Evolutionary conservation across 129 eudicot species (phyloP), one percentile per base, ranked within the genome.

Genomic region (Smallanthus sonchifolius): DNA sequence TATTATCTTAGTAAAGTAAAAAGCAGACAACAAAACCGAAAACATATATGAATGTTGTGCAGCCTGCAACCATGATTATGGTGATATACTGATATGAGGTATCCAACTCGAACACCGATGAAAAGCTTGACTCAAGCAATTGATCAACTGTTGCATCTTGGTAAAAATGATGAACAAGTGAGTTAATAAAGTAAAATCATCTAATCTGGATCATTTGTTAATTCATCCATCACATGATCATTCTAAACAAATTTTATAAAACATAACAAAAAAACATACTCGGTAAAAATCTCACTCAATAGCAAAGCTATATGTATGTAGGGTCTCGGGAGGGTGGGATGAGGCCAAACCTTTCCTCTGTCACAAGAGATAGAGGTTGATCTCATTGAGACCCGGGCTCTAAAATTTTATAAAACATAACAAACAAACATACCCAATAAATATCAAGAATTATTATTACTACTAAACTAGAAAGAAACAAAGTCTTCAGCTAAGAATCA

Each of bases 91-190:
- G 30, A 24, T 57, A 19, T 39, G 24, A 35, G 36, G 36, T 36
- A 47, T 35, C 61, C 34, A 59, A 63, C 63, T 62, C 9, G 14
- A 69, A 69, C 15, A 44, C 69, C 64, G 20, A 77, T 35, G 39
- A 42, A 32, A 42, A 64, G 72, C 20, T 11, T 38, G 48, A 69
- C 42, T 62, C 65, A 37, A 69, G 10, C 35, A 70, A 28, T 45
- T 15, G 57, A 47, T 70, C 65, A 78, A 78, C 77, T 47, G 69
- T 14, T 39, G 43, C 36, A 48, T 78, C 64, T 35, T 59, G 39
- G 49, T 49, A 9, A 9, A 17, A 16, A 16, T 16, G 32, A 52
- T 52, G 60, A 52, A 52, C 4, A 52, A 32, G 2, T 30, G 14
- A 15, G 43, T 42, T 34, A 54, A 9, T 45, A 24, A 56, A 59